phyloP scores from a whole-genome alignment of 2,329 filamentous ascomycete genomes.

The Aspergillus sp. region DNA sequence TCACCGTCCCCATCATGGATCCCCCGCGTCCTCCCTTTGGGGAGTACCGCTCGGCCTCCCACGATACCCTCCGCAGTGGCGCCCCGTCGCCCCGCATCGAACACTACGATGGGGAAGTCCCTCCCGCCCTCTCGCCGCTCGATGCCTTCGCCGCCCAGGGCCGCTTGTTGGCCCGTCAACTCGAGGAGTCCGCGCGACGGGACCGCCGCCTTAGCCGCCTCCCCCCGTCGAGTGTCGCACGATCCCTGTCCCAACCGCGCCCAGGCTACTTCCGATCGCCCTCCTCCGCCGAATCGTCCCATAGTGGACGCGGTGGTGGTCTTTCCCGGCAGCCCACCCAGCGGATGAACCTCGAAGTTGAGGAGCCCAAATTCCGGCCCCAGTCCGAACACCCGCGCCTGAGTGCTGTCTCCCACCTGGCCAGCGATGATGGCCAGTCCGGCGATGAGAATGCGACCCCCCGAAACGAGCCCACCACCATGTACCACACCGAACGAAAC shows the following conservation, averaged over 20 bases:
- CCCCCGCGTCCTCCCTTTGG: constrained; percentile 55
- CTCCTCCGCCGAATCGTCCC: constrained; percentile 56
- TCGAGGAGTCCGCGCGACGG: constrained; percentile 73
- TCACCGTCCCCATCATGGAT: constrained; percentile 43
- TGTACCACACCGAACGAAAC: constrained; percentile 14
- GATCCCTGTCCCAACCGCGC: constrained; percentile 74
- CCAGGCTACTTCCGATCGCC: constrained; percentile 79
- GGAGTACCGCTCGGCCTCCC: constrained; percentile 60
- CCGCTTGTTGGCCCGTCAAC: constrained; percentile 78
- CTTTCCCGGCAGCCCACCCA: constrained; percentile 40
- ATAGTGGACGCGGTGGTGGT: constrained; percentile 11
- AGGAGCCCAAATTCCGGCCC: constrained; percentile 56
- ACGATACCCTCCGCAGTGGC: constrained; percentile 54
- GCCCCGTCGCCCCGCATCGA: constrained; percentile 68
- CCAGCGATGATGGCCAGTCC: constrained; percentile 34
- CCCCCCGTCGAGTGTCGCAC: constrained; percentile 77
- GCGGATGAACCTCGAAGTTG: constrained; percentile 33
- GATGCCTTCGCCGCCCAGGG: constrained; percentile 95
- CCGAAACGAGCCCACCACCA: constrained; percentile 18
- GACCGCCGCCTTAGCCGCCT: constrained; percentile 82
- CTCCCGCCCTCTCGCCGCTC: constrained; percentile 87
- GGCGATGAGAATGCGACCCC: constrained; percentile 37
- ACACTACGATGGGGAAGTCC: constrained; percentile 72
- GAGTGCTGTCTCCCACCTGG: constrained; percentile 55
- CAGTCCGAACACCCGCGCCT: constrained; percentile 73